phyloP scores from a whole-genome alignment of 805 yeast species.

The Saturnispora galanensis region DNA sequence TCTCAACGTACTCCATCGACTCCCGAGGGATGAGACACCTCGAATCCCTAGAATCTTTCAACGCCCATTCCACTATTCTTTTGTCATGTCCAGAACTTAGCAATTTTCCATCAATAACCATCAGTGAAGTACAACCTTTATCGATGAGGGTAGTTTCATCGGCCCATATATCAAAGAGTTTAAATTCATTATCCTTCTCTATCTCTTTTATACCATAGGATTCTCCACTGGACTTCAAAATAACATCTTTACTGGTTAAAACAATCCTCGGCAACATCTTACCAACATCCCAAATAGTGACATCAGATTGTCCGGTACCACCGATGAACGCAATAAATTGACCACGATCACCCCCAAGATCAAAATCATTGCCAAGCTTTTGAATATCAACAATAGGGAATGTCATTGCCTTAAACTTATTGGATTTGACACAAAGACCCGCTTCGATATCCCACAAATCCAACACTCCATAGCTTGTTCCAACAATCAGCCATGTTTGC shows the following conservation, averaged over 20 bases:
- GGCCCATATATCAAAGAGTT: conserved; percentile 13
- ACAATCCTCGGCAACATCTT: conserved; percentile 40
- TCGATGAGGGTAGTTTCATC: conserved; percentile 21
- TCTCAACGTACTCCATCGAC: conserved; percentile 18
- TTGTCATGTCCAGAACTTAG: conserved; percentile 15
- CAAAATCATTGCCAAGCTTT: conserved; percentile 33
- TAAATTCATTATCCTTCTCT: conserved; percentile 18
- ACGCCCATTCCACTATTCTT: conserved; percentile 31
- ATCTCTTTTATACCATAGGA: conserved; percentile 20
- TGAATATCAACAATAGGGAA: conserved; percentile 41
- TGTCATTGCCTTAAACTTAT: conserved; percentile 39
- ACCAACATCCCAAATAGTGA: conserved; percentile 70
- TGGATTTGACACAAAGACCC: conserved; percentile 45
- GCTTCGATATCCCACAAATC: conserved; percentile 80
- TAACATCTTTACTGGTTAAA: conserved; percentile 18
- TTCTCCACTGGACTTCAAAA: conserved; percentile 17
- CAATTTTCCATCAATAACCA: conserved; percentile 9
- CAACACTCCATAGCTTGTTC: conserved; percentile 65
- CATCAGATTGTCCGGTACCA: conserved; percentile 49
- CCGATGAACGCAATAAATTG: conserved; percentile 52
- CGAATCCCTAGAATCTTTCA: conserved; percentile 26
- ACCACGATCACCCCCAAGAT: conserved; percentile 27
- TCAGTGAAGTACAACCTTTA: conserved; percentile 10
- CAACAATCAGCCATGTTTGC: conserved; percentile 57
- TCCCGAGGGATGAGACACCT: conserved; percentile 17